Conservation (phyloP, 768 basidiomycete species). For the Gautieria morchelliformis region DNA sequence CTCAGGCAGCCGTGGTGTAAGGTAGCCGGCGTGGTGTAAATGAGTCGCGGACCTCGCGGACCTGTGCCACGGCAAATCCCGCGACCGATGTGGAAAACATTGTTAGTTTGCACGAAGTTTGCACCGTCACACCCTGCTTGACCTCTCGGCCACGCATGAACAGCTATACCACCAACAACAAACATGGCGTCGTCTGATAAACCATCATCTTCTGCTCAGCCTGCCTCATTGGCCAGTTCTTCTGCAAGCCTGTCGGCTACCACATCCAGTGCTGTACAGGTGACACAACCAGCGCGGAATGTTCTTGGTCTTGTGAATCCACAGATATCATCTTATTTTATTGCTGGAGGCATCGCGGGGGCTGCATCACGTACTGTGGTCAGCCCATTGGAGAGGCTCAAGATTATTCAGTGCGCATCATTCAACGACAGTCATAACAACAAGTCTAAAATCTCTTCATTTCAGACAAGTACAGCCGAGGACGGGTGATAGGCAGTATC, state of each 20-base stretch:
- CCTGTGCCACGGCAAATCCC: neutral
- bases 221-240: neutral
- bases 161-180: neutral
- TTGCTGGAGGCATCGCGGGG: conserved; percentile 46
- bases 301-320: conserved; percentile 13
- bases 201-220: neutral
- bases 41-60: too few relatives aligned
- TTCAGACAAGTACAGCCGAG: conserved; percentile 82
- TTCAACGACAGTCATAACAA: conserved; percentile 4
- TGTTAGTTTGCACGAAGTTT: neutral
- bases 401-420: conserved; percentile 82
- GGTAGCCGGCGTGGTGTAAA: too few relatives aligned
- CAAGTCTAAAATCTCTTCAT: neutral
- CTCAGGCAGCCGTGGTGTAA: neutral
- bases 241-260: neutral
- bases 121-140: neutral
- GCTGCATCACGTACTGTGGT: conserved; percentile 85
- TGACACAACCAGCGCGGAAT: neutral
- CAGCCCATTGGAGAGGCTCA: conserved; percentile 82
- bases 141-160: neutral
- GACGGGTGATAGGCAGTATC: conserved; percentile 56
- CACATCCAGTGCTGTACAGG: neutral
- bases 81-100: neutral
- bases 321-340: conserved; percentile 37
- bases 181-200: neutral